Conservation (phyloP, 2,329 filamentous ascomycete genomes). For the Diplodia corticola region DNA sequence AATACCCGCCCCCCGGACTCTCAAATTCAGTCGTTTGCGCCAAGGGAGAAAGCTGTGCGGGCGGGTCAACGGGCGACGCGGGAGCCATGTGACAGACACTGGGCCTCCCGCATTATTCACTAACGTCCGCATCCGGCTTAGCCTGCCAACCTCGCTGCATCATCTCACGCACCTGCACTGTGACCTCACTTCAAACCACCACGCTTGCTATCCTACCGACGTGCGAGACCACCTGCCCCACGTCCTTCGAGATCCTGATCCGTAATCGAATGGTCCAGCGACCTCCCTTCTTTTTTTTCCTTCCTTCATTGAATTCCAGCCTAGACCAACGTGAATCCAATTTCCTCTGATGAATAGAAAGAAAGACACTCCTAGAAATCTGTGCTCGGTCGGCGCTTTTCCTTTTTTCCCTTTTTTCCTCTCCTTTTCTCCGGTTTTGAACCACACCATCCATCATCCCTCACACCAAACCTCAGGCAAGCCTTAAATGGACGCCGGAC, state of each 20-base stretch:
- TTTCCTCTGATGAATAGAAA: too few relatives aligned
- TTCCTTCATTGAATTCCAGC: too few relatives aligned
- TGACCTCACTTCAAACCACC: not conserved
- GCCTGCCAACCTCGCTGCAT: not conserved
- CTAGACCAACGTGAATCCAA: too few relatives aligned
- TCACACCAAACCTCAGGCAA: not conserved
- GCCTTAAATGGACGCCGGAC: too few relatives aligned
- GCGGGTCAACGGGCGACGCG: constrained; percentile 1
- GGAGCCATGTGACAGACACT: constrained; percentile 7
- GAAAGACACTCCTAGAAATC: too few relatives aligned
- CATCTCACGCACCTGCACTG: not conserved
- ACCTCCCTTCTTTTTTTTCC: too few relatives aligned
- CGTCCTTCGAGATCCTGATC: too few relatives aligned
- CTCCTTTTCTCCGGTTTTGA: not conserved
- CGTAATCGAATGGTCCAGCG: too few relatives aligned
- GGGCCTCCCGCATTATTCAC: not conserved
- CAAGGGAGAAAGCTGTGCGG: not conserved
- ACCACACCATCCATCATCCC: not conserved
- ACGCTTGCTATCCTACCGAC: not conserved
- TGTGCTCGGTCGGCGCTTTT: too few relatives aligned
- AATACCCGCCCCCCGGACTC: not conserved
- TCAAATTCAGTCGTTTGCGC: not conserved
- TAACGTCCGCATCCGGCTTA: not conserved
- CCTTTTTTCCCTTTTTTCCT: not conserved
- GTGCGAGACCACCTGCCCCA: not conserved